A percentile compares a stretch with the other conserved stretches of the same genome.
Evolutionary conservation across 2,329 filamentous ascomycete genomes (phyloP).

Genomic region (Diaporthe velutina): DNA sequence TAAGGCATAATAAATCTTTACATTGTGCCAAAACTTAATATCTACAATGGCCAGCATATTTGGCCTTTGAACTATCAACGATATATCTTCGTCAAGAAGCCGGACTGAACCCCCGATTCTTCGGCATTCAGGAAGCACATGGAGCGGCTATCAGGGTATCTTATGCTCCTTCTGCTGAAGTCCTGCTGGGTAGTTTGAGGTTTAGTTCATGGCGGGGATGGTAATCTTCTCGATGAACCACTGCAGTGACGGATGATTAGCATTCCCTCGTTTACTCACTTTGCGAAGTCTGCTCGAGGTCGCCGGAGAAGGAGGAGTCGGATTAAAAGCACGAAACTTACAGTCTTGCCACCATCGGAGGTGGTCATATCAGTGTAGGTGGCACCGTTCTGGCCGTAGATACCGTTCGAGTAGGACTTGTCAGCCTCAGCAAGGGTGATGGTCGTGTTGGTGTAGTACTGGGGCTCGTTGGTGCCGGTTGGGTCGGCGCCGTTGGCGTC

Average conservation of each 20-base stretch:
- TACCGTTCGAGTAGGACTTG: not conserved
- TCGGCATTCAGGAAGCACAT: not conserved
- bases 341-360: constrained; percentile 32
- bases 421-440: constrained; percentile 36
- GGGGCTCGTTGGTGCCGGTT: constrained; percentile 36
- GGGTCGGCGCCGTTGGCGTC: constrained; percentile 29
- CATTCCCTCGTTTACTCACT: not conserved
- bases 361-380: constrained; percentile 20
- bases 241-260: not conserved
- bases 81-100: not conserved
- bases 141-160: not conserved
- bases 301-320: fast-evolving
- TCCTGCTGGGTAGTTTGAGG: too few relatives aligned
- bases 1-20: not conserved
- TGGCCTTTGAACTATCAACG: too few relatives aligned
- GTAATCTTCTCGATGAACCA: constrained; percentile 40
- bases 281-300: too few relatives aligned
- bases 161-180: not conserved
- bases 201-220: constrained; percentile 20
- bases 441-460: constrained; percentile 39
- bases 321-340: not conserved
- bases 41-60: not conserved
- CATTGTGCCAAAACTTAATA: not conserved
- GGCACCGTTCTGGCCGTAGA: constrained; percentile 29
- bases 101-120: not conserved